Percentiles rank a stretch among this genome's conserved stretches.
Conservation (phyloP, 2,329 filamentous ascomycete species). For the Trichoderma sp. region DNA sequence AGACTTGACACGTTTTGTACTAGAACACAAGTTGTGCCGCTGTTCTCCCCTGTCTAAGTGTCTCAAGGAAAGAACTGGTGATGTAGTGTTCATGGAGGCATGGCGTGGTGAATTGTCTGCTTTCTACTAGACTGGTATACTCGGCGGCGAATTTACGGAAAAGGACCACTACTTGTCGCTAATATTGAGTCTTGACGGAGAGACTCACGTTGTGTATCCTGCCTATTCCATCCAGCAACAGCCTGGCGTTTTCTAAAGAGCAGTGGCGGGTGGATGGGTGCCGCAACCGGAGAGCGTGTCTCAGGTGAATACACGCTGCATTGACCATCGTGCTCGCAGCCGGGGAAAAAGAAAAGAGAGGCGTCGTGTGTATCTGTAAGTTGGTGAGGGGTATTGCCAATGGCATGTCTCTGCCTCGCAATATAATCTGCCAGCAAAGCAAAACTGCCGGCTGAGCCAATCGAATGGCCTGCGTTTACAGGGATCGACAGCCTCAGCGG, state of each 20-base stretch:
- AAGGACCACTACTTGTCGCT: not conserved
- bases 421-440: conserved; percentile 12
- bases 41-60: not conserved
- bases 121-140: not conserved
- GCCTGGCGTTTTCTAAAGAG: not conserved
- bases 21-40: not conserved
- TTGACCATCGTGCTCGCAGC: not conserved
- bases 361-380: not conserved
- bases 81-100: not conserved
- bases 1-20: not conserved
- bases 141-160: not conserved
- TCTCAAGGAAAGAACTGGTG: not conserved
- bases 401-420: not conserved
- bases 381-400: not conserved
- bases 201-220: not conserved
- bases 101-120: no score
- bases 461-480: not conserved
- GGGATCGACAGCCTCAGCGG: conserved; percentile 10
- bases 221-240: not conserved
- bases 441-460: not conserved
- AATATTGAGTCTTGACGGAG: not conserved
- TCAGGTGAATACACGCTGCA: not conserved
- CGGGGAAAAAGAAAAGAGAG: not conserved
- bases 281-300: not conserved
- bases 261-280: not conserved